phyloP scores from a whole-genome alignment of 768 basidiomycete genomes.

The Mycena kentingensis region DNA sequence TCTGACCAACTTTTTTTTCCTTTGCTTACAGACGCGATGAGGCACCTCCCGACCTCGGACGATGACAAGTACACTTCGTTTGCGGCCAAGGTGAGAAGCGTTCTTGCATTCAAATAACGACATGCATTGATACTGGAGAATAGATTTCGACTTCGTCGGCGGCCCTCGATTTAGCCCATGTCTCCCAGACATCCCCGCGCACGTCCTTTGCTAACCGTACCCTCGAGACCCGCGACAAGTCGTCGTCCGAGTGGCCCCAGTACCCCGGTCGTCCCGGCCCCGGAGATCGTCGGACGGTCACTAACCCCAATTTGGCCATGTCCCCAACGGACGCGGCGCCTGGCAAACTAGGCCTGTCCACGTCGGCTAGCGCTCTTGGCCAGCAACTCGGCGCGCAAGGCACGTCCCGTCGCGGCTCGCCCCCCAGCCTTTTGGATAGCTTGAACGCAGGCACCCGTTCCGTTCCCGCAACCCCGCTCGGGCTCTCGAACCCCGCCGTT shows the following conservation, averaged over 20 bases:
- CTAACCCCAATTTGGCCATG: slow-evolving; percentile 70
- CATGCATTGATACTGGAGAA: slow-evolving; percentile 7
- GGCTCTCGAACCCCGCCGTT: slow-evolving; percentile 48
- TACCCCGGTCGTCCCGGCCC: slow-evolving; percentile 67
- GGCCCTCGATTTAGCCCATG: slow-evolving; percentile 89
- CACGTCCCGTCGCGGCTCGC: slow-evolving; percentile 72
- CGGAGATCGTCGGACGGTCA: slow-evolving; percentile 74
- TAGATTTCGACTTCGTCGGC: slow-evolving; percentile 87
- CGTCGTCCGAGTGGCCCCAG: slow-evolving; percentile 96
- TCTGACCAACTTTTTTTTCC: slow-evolving; percentile 14
- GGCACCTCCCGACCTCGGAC: slow-evolving; percentile 82
- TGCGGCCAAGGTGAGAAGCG: slow-evolving; percentile 57
- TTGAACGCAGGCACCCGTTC: slow-evolving; percentile 69
- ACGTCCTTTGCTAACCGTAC: slow-evolving; percentile 55
- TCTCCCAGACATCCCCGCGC: slow-evolving; percentile 78
- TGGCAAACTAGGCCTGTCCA: slow-evolving; percentile 52
- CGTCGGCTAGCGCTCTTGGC: slow-evolving; percentile 63
- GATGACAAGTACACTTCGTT: slow-evolving; percentile 82
- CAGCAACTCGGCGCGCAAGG: slow-evolving; percentile 61
- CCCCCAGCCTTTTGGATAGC: slow-evolving; percentile 63
- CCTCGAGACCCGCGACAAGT: slow-evolving; percentile 63
- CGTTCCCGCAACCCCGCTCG: slow-evolving; percentile 80
- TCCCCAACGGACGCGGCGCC: slow-evolving; percentile 54
- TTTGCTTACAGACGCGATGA: slow-evolving; percentile 71
- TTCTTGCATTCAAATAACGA: slow-evolving; percentile 1